Conservation (phyloP, 2,329 filamentous ascomycete species). For the Didymella pinodella region DNA sequence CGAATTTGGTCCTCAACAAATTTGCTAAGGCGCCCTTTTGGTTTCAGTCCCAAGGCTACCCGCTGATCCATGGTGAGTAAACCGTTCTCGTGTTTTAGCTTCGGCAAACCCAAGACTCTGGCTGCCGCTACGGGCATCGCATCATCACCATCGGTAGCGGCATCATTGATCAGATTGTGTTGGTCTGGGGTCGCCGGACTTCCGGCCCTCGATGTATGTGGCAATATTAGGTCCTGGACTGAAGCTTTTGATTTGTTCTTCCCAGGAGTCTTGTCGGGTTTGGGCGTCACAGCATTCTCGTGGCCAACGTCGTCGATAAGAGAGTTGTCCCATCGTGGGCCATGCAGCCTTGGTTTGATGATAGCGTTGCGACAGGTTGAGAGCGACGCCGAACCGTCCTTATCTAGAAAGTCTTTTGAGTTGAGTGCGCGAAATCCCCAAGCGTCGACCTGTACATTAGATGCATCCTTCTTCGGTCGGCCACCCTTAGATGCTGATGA, state of each 20-base stretch:
- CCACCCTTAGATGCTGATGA: conserved; percentile 36
- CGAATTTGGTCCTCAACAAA: conserved; percentile 38
- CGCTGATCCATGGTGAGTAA: conserved; percentile 39
- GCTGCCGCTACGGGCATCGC: background rate
- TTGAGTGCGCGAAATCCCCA: conserved; percentile 43
- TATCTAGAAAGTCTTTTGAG: conserved; percentile 30
- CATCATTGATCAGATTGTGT: background rate
- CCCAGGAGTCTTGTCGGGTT: background rate
- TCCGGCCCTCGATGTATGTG: background rate
- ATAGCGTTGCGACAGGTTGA: conserved; percentile 36
- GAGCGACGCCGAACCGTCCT: conserved; percentile 38
- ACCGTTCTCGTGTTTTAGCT: conserved; percentile 15
- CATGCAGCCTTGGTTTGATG: conserved; percentile 26
- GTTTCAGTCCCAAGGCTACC: conserved; percentile 33
- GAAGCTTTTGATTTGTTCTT: conserved; percentile 11
- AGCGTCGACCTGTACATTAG: conserved; percentile 26
- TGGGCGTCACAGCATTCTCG: conserved; percentile 23
- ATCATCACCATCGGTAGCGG: conserved; percentile 4
- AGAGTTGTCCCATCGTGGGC: conserved; percentile 39
- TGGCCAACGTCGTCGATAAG: conserved; percentile 36
- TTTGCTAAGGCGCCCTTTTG: conserved; percentile 36
- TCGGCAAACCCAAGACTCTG: conserved; percentile 14
- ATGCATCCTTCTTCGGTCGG: conserved; percentile 21
- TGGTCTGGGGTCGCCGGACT: background rate
- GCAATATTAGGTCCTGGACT: background rate